phyloP scores from a whole-genome alignment of 2,329 filamentous ascomycete species.

The Colletotrichum noveboracense region DNA sequence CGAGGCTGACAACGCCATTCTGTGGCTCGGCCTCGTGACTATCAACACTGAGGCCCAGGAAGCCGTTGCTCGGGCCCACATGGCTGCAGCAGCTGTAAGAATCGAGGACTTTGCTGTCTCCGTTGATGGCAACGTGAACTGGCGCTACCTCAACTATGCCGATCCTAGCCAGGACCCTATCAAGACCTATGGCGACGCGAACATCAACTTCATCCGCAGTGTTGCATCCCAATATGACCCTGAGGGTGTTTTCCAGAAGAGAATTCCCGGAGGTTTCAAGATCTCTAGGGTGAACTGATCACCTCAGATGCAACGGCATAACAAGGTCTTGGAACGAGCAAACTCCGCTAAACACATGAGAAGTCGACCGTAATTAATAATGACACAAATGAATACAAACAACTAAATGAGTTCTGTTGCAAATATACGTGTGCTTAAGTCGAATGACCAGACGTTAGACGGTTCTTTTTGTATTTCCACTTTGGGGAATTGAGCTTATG shows the following conservation, averaged over 20 bases:
- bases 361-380: neutral
- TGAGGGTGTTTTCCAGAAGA: constrained; percentile 34
- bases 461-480: neutral
- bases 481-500: neutral
- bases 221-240: constrained; percentile 37
- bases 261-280: constrained; percentile 25
- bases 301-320: rapidly evolving
- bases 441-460: neutral
- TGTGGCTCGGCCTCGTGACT: neutral
- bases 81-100: neutral
- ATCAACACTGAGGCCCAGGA: constrained; percentile 1
- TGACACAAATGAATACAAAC: neutral
- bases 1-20: neutral
- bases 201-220: constrained; percentile 31
- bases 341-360: neutral
- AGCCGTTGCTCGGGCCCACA: neutral
- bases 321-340: rapidly evolving
- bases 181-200: constrained; percentile 37
- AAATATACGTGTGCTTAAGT: neutral
- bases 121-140: constrained; percentile 31
- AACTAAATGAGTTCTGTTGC: neutral
- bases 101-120: constrained; percentile 12
- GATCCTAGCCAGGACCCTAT: constrained; percentile 39
- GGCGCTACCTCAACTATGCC: constrained; percentile 52
- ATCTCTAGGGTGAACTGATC: neutral